Evolutionary conservation across 192 early-diverging fungal genomes (phyloP).

Genomic region (Funneliformis mosseae): DNA sequence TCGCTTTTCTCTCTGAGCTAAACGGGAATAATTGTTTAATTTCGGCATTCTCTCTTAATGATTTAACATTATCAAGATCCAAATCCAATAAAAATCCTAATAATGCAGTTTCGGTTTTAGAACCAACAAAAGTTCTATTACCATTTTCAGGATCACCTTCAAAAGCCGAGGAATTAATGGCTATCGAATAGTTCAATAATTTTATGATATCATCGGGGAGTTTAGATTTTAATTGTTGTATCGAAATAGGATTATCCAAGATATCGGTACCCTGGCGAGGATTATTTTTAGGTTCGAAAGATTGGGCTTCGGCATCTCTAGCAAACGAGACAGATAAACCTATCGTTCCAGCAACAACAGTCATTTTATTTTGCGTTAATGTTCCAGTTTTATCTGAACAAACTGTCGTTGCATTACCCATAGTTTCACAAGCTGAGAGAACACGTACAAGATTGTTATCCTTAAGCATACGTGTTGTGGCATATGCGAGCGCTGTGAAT

Average conservation of each 20-base stretch:
- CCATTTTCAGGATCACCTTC: constrained; percentile 53
- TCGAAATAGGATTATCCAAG: constrained; percentile 33
- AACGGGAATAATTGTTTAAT: constrained; percentile 85
- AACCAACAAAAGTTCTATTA: constrained; percentile 70
- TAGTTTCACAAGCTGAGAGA: constrained; percentile 96
- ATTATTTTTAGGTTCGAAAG: neutral
- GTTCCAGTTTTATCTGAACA: constrained; percentile 99
- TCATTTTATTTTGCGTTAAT: constrained; percentile 97
- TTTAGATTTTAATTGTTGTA: constrained; percentile 51
- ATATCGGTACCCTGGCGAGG: constrained; percentile 30
- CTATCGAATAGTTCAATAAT: constrained; percentile 70
- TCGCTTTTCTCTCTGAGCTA: constrained; percentile 89
- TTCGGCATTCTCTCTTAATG: constrained; percentile 63
- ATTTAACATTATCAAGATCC: constrained; percentile 62
- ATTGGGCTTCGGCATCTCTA: constrained; percentile 45
- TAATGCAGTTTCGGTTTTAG: constrained; percentile 95
- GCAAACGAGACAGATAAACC: constrained; percentile 49
- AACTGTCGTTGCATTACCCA: constrained; percentile 97
- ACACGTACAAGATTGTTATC: constrained; percentile 98
- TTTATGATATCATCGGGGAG: constrained; percentile 47
- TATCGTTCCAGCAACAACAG: constrained; percentile 86
- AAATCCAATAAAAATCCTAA: constrained; percentile 73
- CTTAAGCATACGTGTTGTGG: constrained; percentile 92
- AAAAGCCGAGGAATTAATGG: constrained; percentile 83
- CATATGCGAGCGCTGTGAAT: constrained; percentile 79